These are phyloP conservation scores for Xylariaceae sp. DNA, from an alignment of 2,329 filamentous ascomycete genomes.

Conservation along the genomic window DNA sequence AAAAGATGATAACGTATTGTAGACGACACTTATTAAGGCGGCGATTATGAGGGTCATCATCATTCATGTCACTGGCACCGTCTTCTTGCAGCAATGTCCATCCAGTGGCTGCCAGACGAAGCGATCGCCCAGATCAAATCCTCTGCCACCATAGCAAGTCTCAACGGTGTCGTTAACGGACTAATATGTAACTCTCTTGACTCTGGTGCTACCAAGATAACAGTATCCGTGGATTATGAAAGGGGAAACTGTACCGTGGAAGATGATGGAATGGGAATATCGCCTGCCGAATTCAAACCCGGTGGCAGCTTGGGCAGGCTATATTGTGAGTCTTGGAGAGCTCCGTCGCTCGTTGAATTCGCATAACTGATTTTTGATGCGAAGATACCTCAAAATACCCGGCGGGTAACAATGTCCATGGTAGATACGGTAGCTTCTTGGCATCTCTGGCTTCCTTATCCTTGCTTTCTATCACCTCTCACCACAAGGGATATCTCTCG, in stretches of 20 bases:
- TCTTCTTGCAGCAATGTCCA: conserved; percentile 45
- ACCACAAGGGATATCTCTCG: conserved; percentile 53
- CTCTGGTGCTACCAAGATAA: conserved; percentile 63
- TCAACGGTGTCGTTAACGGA: conserved; percentile 65
- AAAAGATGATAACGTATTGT: too few species aligned
- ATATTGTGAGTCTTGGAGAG: conserved; percentile 68
- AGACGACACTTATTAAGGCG: too few species aligned
- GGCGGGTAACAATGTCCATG: conserved; percentile 46
- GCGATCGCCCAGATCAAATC: conserved; percentile 78
- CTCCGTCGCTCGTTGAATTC: conserved; percentile 11
- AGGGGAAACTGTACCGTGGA: conserved; percentile 74
- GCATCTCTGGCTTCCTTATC: conserved; percentile 72
- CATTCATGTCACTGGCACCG: conserved; percentile 1
- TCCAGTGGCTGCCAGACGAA: conserved; percentile 62
- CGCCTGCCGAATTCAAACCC: conserved; percentile 63
- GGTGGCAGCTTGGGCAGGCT: conserved; percentile 66
- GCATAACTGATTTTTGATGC: too few species aligned
- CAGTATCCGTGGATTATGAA: conserved; percentile 66
- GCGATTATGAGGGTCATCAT: neutral
- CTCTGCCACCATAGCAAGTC: conserved; percentile 69
- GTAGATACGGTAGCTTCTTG: conserved; percentile 68
- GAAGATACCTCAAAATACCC: conserved; percentile 74
- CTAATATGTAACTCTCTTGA: conserved; percentile 83
- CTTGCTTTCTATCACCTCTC: conserved; percentile 70
- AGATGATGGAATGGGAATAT: conserved; percentile 79